Base-by-base conservation (phyloP, 352 stramenopile species). In the Phytophthora ohioensis region DNA sequence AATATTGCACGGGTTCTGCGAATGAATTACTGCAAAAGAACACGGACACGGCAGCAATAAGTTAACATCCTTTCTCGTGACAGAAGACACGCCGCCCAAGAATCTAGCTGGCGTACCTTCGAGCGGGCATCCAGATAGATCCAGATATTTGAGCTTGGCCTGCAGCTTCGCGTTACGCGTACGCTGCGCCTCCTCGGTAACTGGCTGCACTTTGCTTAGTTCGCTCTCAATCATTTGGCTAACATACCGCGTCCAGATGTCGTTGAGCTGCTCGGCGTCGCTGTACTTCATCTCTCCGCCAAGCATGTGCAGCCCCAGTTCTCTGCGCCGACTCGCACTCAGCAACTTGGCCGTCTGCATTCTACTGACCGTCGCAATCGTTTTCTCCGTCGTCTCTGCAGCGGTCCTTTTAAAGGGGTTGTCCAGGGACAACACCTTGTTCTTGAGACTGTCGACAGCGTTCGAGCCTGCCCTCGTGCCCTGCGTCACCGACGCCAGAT, bases 341-440 rank as follows among this genome's bases (percentile, higher is more conserved):
- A 93, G 61, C 12, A 91, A 61, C 52, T 88, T 89, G 1, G 75
- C 73, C 2, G 78, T 84, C 60, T 94, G 85, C 12, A 75, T 78
- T 38, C 73, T 75, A 51, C 70, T 81, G 35, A 62, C 54, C 4
- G 54, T 55, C 2, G 74, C 74, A 32, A 67, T 64, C 12, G 67
- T 67, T n/a, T 77, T 73, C 32, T 73, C 63, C 4, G 48, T 54
- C 35, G 75, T 84, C 9, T 69, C 49, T 6, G 69, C 62, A 38
- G 80, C 70, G 21, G 75, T 78, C 6, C 62, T 72, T 38, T 85
- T 89, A 21, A 91, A 69, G 1, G 87, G 87, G 32, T 94, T 94
- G 53, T 94, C 87, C 55, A 94, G 71, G 48, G 90, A 86, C 61
- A 94, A 57, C 46, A 93, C 81, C 69, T 94, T 94, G 75, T 90